Percentiles rank a stretch among this genome's conserved stretches.
phyloP scores from a whole-genome alignment of 2,329 filamentous ascomycete genomes.

The Sporothrix humicola region DNA sequence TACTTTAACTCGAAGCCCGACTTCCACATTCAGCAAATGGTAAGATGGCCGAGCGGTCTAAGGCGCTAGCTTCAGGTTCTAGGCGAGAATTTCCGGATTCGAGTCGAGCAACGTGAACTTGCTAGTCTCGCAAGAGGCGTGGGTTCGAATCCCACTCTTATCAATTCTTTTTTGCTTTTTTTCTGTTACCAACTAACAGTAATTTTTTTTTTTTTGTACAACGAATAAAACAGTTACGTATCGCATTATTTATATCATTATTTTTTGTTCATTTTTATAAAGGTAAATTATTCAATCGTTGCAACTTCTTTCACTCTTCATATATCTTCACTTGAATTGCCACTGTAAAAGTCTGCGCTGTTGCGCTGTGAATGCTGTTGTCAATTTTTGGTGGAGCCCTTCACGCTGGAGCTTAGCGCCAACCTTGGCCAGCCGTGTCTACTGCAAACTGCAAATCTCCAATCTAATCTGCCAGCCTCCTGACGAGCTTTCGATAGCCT shows the following conservation, averaged over 20 bases:
- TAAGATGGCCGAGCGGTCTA: slow-evolving; percentile 30
- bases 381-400: background rate
- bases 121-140: slow-evolving; percentile 30
- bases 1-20: background rate
- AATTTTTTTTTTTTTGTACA: background rate
- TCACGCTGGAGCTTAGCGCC: background rate
- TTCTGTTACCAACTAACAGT: too few species aligned
- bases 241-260: background rate
- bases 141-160: slow-evolving; percentile 30
- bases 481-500: background rate
- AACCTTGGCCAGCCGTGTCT: background rate
- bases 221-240: too few species aligned
- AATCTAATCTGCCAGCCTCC: background rate
- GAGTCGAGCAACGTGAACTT: slow-evolving; percentile 16
- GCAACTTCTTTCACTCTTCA: background rate
- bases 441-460: background rate
- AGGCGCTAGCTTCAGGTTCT: slow-evolving; percentile 29
- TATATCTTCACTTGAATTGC: background rate
- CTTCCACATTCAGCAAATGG: slow-evolving; percentile 17
- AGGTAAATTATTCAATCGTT: background rate
- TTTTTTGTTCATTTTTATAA: background rate
- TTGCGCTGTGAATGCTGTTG: background rate
- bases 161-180: slow-evolving; percentile 18
- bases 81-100: slow-evolving; percentile 26
- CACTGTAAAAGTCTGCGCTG: background rate